These are phyloP conservation scores for Larix kaempferi DNA, from an alignment of 75 land plant genomes.

Conservation along the genomic window DNA sequence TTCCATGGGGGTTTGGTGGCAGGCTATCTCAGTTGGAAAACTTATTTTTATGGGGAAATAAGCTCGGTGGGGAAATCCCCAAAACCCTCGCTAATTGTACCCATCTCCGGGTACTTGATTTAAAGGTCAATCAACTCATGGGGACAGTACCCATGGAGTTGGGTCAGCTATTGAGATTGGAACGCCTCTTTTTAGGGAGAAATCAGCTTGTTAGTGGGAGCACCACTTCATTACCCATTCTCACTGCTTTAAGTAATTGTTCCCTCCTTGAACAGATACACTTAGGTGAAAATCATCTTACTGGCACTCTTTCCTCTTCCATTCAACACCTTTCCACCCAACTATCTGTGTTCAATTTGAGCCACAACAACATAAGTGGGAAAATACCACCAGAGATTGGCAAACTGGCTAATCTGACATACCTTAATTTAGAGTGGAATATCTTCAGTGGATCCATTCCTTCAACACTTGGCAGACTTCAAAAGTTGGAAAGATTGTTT, in stretches of 20 bases:
- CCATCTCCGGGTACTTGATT: slow-evolving; percentile 26
- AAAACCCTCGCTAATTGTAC: slow-evolving; percentile 25
- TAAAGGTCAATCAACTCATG: not conserved
- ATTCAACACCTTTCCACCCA: slow-evolving; percentile 25
- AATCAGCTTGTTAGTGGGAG: slow-evolving; percentile 40
- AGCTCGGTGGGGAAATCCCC: slow-evolving; percentile 40
- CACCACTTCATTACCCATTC: slow-evolving; percentile 20
- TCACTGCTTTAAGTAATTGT: slow-evolving; percentile 30
- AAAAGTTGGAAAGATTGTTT: slow-evolving; percentile 14
- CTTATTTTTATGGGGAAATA: slow-evolving; percentile 40
- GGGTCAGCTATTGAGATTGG: slow-evolving; percentile 7
- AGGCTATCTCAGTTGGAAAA: slow-evolving; percentile 19
- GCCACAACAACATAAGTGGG: slow-evolving; percentile 25
- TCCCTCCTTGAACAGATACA: slow-evolving; percentile 15
- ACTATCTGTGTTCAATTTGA: slow-evolving; percentile 11
- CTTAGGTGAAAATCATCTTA: slow-evolving; percentile 19
- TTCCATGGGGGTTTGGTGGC: slow-evolving; percentile 40
- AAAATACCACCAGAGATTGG: slow-evolving; percentile 31
- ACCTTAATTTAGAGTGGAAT: slow-evolving; percentile 17
- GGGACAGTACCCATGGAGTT: slow-evolving; percentile 17
- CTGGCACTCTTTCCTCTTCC: slow-evolving; percentile 30
- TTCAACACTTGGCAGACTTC: slow-evolving; percentile 27
- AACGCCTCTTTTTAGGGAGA: slow-evolving; percentile 11
- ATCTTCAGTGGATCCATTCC: slow-evolving; percentile 41
- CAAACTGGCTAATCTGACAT: slow-evolving; percentile 15